Evolutionary conservation across 164 flowering plant genomes (phyloP).

Genomic region (Stephania yunnanensis): DNA sequence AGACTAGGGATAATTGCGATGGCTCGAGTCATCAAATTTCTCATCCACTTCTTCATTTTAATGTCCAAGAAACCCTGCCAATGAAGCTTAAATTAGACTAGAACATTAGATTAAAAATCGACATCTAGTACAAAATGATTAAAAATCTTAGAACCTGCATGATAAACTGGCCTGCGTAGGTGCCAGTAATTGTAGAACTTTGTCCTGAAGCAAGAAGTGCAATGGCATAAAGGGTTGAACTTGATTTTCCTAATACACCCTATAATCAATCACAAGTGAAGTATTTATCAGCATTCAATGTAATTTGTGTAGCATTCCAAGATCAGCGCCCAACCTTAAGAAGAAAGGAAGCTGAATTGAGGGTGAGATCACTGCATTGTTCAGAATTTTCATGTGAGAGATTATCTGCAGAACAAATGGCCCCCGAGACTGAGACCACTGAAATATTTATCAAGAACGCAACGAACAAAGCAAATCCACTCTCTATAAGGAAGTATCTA

Average conservation of each 20-base stretch:
- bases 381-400: constrained; percentile 24
- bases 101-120: too few species aligned
- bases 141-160: constrained; percentile 53
- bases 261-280: constrained; percentile 13
- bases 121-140: too few species aligned
- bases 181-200: constrained; percentile 84
- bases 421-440: constrained; percentile 61
- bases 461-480: constrained; percentile 68
- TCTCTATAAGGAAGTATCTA: constrained; percentile 66
- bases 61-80: constrained; percentile 71
- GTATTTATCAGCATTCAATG: not conserved
- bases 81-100: not conserved
- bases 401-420: constrained; percentile 46
- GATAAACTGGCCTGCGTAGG: constrained; percentile 85
- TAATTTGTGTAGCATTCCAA: not conserved
- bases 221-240: constrained; percentile 58
- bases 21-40: constrained; percentile 60
- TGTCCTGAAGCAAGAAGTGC: constrained; percentile 87
- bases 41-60: constrained; percentile 63
- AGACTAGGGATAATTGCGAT: constrained; percentile 79
- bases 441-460: constrained; percentile 81
- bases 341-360: constrained; percentile 73
- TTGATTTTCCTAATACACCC: constrained; percentile 72
- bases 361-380: constrained; percentile 52
- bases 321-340: constrained; percentile 42